Evolutionary conservation across 1,284 basidiomycete genomes (phyloP), one percentile per base, ranked within the genome.

Genomic region (Amylostereum chailletii): DNA sequence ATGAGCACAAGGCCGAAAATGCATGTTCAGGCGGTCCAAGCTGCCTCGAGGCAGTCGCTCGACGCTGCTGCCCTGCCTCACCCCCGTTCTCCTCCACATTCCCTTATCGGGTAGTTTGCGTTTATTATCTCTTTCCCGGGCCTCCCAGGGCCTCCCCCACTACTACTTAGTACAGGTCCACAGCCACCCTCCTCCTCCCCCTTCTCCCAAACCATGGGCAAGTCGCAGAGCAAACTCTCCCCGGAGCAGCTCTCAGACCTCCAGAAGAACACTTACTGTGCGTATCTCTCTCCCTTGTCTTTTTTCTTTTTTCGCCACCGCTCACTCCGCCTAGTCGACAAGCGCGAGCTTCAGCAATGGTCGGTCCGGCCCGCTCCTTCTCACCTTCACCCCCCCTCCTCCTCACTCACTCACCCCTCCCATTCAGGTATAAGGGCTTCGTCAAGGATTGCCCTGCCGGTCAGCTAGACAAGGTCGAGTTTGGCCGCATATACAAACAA

Each of bases 271-370:
- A 99, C 96, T 1, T 96, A 99, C 68, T 99, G 95, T 97, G 62
- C 65, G 90, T 75, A 46, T 48, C 51, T 29, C 49, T 42, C 46
- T 27, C 4, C 51, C 53, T 46, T 50, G 46, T 42, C 38, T 34
- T 38, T 45, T 40, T 43, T 42, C 34, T 50, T 36, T 27, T 42
- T 38, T 50, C 50, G 34, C 45, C 51, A 42, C 47, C 45, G 50
- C 52, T 53, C 51, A 40, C 48, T 50, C 53, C 56, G 46, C 53
- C 32, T 67, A 99, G 96, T 99, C 68, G 96, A 99, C 77, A 97
- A 98, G 83, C 92, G 94, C 70, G 96, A 99, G 69, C 83, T 99
- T 48, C 95, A 99, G 74, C 94, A 98, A 79, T 99, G 96, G 95
- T 89, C 47, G 50, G 42, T 51, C 19, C 19, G 19, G 19, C 19